Evolutionary conservation across 441 rosid species (phyloP).

Genomic region (Rhodomyrtus psidioides): DNA sequence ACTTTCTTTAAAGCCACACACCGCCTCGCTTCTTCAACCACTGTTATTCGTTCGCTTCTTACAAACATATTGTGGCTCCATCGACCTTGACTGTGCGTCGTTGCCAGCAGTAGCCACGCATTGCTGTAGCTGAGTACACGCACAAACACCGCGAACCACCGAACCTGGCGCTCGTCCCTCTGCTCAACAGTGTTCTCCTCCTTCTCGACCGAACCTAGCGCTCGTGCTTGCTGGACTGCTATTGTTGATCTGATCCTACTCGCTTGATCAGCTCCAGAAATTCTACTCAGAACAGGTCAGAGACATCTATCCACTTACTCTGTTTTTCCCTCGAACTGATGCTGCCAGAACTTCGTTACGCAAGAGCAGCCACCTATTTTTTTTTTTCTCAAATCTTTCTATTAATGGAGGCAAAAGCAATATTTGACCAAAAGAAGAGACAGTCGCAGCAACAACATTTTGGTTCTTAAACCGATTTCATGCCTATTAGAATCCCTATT

Average conservation of each 20-base stretch:
- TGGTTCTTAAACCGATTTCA: not conserved
- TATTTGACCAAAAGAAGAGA: not conserved
- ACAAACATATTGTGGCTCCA: not conserved
- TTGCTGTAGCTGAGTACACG: not conserved
- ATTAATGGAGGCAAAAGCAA: not conserved
- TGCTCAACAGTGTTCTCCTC: too few relatives aligned
- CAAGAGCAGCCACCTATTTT: not conserved
- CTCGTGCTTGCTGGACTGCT: too few relatives aligned
- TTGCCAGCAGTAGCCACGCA: not conserved
- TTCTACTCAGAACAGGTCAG: too few relatives aligned
- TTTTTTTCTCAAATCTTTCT: not conserved
- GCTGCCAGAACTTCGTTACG: too few relatives aligned
- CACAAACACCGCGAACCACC: not conserved
- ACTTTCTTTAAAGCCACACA: not conserved
- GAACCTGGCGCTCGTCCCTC: not conserved
- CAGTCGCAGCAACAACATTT: not conserved
- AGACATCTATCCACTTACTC: too few relatives aligned
- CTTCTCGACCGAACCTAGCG: too few relatives aligned
- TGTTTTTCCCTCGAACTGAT: not conserved
- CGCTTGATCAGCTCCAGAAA: too few relatives aligned
- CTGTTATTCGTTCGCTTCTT: not conserved
- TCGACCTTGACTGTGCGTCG: not conserved
- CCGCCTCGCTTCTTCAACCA: not conserved
- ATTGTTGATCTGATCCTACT: too few relatives aligned
- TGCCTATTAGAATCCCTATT: too few relatives aligned